phyloP scores from a whole-genome alignment of 1,284 basidiomycete species.

The Pisolithus thermaeus region DNA sequence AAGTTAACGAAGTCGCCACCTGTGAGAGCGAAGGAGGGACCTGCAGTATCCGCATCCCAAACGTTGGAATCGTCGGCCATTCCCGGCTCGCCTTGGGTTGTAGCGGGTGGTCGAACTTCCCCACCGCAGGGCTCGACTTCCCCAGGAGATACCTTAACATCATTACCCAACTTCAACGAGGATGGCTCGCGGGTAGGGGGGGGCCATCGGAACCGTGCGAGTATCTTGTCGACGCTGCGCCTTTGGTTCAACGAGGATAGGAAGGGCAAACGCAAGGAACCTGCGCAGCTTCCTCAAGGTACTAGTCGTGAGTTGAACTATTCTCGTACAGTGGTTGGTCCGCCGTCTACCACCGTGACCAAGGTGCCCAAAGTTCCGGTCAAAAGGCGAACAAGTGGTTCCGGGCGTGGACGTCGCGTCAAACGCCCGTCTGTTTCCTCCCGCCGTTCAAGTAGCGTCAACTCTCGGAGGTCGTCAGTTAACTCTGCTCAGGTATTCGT shows the following conservation, averaged over 20 bases:
- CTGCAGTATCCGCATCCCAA: constrained; percentile 31
- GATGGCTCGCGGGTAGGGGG: constrained; percentile 27
- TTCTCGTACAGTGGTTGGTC: constrained; percentile 20
- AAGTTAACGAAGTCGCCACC: constrained; percentile 68
- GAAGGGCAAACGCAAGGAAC: constrained; percentile 68
- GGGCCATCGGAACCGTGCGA: constrained; percentile 55
- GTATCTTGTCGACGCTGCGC: constrained; percentile 65
- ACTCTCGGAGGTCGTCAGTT: constrained; percentile 68
- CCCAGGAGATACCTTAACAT: constrained; percentile 46
- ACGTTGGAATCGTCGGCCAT: constrained; percentile 43
- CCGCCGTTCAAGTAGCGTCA: constrained; percentile 75
- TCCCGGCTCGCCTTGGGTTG: constrained; percentile 65
- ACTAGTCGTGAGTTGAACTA: constrained; percentile 17
- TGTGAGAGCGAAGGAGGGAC: constrained; percentile 46
- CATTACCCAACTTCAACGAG: constrained; percentile 50
- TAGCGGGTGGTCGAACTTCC: constrained; percentile 44
- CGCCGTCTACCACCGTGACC: constrained; percentile 14
- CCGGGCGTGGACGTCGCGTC: constrained; percentile 43
- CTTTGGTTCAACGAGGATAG: constrained; percentile 78
- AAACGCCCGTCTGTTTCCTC: constrained; percentile 67
- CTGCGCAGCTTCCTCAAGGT: constrained; percentile 27
- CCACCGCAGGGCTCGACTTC: constrained; percentile 37
- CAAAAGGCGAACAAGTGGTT: constrained; percentile 44
- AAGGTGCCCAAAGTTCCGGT: constrained; percentile 32
- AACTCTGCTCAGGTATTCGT: constrained; percentile 56